phyloP scores from a whole-genome alignment of 1,284 basidiomycete species.

The Ustilago nuda region DNA sequence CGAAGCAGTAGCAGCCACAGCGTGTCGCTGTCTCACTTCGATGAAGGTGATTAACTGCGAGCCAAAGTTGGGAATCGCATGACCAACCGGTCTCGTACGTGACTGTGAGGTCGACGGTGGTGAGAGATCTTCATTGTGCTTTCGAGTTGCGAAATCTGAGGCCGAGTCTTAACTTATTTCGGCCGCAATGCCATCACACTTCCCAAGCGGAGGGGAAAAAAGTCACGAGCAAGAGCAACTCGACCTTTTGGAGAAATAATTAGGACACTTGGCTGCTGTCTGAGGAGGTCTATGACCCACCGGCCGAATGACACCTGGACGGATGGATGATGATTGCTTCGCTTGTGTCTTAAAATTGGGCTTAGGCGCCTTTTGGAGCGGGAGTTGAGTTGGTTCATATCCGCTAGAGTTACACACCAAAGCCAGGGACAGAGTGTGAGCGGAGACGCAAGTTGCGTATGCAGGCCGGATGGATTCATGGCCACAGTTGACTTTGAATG shows the following conservation, averaged over 20 bases:
- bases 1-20: too few species aligned
- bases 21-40: too few species aligned
- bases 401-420: slow-evolving; percentile 6
- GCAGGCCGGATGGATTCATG: slow-evolving; percentile 19
- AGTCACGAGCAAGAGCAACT: neutral
- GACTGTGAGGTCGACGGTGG: too few species aligned
- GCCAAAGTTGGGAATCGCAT: too few species aligned
- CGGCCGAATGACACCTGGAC: slow-evolving; percentile 5
- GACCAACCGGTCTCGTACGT: too few species aligned
- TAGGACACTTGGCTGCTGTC: neutral
- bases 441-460: slow-evolving; percentile 11
- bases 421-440: slow-evolving; percentile 1
- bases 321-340: slow-evolving; percentile 1
- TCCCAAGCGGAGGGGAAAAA: neutral
- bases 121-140: neutral
- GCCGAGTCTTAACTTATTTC: slow-evolving; percentile 40
- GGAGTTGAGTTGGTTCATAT: neutral
- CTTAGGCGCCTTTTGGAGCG: neutral
- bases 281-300: neutral
- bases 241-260: neutral
- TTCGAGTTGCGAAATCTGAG: slow-evolving; percentile 7
- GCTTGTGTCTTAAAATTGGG: neutral
- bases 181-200: slow-evolving; percentile 22
- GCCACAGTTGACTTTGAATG: slow-evolving; percentile 1
- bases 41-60: too few species aligned